phyloP scores from a whole-genome alignment of 139 green algal genomes.

The Chlamydomonas incerta region DNA sequence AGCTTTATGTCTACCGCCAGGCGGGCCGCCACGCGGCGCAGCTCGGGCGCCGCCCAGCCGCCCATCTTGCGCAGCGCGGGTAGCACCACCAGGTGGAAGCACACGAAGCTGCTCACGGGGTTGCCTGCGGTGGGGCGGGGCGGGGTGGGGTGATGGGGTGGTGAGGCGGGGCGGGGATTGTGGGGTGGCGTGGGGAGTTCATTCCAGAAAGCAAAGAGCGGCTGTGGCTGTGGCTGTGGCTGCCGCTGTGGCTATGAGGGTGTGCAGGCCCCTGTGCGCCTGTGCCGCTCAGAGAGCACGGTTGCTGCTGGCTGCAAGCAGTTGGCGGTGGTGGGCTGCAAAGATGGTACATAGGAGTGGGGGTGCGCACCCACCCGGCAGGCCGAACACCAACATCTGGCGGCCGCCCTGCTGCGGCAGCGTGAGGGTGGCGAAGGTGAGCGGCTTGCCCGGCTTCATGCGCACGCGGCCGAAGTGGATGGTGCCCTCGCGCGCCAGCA shows the following conservation, averaged over 20 bases:
- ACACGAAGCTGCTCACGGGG: slow-evolving; percentile 91
- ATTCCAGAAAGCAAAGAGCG: too few relatives aligned
- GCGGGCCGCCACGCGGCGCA: slow-evolving; percentile 77
- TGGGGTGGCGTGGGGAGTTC: not conserved
- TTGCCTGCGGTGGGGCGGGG: slow-evolving; percentile 74
- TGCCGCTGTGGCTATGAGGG: too few relatives aligned
- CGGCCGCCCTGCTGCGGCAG: slow-evolving; percentile 34
- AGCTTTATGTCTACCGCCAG: slow-evolving; percentile 73
- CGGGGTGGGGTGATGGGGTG: not conserved
- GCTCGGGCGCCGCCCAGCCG: slow-evolving; percentile 76
- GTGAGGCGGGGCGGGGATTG: not conserved
- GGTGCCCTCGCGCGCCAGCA: slow-evolving; percentile 84
- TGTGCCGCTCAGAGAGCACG: too few relatives aligned
- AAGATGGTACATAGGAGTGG: too few relatives aligned
- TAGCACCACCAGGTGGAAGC: slow-evolving; percentile 92
- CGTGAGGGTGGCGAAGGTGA: slow-evolving; percentile 93
- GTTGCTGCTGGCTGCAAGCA: too few relatives aligned
- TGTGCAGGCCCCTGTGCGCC: too few relatives aligned
- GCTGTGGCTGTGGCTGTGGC: too few relatives aligned
- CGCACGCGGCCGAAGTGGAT: slow-evolving; percentile 93
- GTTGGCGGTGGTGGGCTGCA: too few relatives aligned
- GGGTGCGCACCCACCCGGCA: slow-evolving; percentile 73
- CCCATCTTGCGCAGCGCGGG: slow-evolving; percentile 87
- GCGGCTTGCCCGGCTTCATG: slow-evolving; percentile 98
- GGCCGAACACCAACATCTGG: slow-evolving; percentile 80